Evolutionary conservation across 768 basidiomycete genomes (phyloP).

Genomic region (Leccinellum rugosiceps): DNA sequence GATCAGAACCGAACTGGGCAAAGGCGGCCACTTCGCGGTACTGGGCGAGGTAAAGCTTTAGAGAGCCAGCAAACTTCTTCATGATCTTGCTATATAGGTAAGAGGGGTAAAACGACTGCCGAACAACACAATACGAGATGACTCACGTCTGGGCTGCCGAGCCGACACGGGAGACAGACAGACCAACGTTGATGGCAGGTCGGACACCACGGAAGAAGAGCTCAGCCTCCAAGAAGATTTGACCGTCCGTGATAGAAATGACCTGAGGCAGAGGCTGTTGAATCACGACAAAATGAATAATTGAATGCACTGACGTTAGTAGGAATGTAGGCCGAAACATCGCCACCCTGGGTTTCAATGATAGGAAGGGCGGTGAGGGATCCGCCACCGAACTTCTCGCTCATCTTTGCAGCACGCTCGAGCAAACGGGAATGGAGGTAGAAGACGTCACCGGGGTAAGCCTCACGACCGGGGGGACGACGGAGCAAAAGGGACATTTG

Average conservation of each 20-base stretch:
- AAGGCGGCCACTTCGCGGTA: constrained; percentile 99
- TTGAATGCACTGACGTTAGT: constrained; percentile 60
- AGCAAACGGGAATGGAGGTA: constrained; percentile 99
- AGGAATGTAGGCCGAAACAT: constrained; percentile 99
- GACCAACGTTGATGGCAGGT: constrained; percentile 99
- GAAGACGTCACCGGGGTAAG: constrained; percentile 99
- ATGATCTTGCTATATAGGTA: constrained; percentile 76
- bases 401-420: constrained; percentile 99
- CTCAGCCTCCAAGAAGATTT: constrained; percentile 99
- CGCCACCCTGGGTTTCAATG: constrained; percentile 99
- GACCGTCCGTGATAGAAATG: constrained; percentile 99
- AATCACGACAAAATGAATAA: not conserved
- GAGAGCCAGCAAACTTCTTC: constrained; percentile 99
- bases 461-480: constrained; percentile 99
- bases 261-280: constrained; percentile 50
- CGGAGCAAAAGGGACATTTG: constrained; percentile 99
- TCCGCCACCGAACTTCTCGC: constrained; percentile 97
- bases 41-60: constrained; percentile 99
- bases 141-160: constrained; percentile 98
- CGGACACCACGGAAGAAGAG: constrained; percentile 99
- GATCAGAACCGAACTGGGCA: constrained; percentile 99
- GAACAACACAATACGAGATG: not conserved
- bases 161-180: constrained; percentile 99
- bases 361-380: constrained; percentile 98
- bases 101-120: not conserved